Conservation (phyloP, 495 filamentous ascomycete genomes). For the Penicillium maclennaniae region DNA sequence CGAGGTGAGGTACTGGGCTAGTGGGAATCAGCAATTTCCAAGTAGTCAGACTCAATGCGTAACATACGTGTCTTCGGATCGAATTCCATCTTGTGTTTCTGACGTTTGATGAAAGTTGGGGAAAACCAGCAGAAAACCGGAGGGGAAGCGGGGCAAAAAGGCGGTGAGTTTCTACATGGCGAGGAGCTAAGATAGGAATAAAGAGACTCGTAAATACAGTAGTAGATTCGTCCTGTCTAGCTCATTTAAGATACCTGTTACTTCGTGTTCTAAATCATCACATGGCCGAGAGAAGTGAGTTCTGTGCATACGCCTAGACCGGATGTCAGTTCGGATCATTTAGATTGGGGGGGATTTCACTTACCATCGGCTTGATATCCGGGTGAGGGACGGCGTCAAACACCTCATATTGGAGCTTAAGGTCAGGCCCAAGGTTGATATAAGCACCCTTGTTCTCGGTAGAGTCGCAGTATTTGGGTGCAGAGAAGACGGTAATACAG, state of each 20-base stretch:
- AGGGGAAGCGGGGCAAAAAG: conserved; percentile 9
- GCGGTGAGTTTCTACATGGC: neutral
- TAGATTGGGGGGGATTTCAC: conserved; percentile 15
- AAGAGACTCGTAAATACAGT: conserved; percentile 12
- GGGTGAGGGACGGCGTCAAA: conserved; percentile 98
- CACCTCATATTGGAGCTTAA: conserved; percentile 84
- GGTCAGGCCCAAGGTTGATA: conserved; percentile 92
- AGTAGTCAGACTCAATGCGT: neutral
- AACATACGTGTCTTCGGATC: conserved; percentile 52
- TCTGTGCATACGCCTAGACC: conserved; percentile 72
- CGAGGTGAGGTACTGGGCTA: conserved; percentile 74
- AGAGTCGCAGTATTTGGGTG: conserved; percentile 94
- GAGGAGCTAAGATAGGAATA: neutral
- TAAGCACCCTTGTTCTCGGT: conserved; percentile 98
- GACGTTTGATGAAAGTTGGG: conserved; percentile 5
- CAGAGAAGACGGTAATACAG: conserved; percentile 99
- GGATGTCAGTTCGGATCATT: conserved; percentile 22
- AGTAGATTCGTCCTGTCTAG: conserved; percentile 12
- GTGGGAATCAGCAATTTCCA: conserved; percentile 12
- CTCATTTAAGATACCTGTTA: conserved; percentile 18
- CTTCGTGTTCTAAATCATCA: conserved; percentile 22
- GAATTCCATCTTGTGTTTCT: conserved; percentile 10
- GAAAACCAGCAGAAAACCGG: conserved; percentile 1
- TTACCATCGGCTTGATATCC: conserved; percentile 89
- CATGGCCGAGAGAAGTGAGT: conserved; percentile 68